A percentile compares a stretch with the other conserved stretches of the same genome.
Conservation (phyloP, 345 rosid species). For the Eutrema yunnanense region DNA sequence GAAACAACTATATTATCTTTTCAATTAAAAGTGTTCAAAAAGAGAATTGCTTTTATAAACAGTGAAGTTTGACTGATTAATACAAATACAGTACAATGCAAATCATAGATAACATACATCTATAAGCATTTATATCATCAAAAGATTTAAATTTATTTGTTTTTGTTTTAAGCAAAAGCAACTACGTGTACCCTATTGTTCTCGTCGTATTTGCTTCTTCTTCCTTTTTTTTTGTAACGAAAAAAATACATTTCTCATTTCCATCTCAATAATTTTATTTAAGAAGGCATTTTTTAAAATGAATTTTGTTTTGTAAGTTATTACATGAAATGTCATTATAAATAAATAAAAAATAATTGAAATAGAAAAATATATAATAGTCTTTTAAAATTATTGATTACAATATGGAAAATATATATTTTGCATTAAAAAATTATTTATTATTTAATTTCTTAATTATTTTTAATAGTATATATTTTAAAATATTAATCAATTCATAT, state of each 20-base stretch:
- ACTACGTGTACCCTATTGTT: conserved; percentile 12
- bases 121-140: conserved; percentile 2
- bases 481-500: too few species aligned
- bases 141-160: not conserved
- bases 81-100: conserved; percentile 17
- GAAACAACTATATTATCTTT: not conserved
- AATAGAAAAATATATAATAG: too few species aligned
- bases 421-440: too few species aligned
- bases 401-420: too few species aligned
- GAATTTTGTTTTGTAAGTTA: too few species aligned
- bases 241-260: not conserved
- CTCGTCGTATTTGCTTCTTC: conserved; percentile 11
- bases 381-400: too few species aligned
- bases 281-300: too few species aligned
- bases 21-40: conserved; percentile 13
- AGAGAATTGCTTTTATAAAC: conserved; percentile 15
- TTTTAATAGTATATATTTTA: too few species aligned
- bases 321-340: too few species aligned
- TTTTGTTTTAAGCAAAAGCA: conserved; percentile 4
- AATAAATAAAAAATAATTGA: too few species aligned
- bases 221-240: not conserved
- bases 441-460: too few species aligned
- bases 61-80: conserved; percentile 26
- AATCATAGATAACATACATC: conserved; percentile 16
- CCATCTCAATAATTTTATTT: too few species aligned